Percentiles rank a stretch among this genome's conserved stretches.
phyloP scores from a whole-genome alignment of 2,329 filamentous ascomycete species.

The Beauveria caledonica region DNA sequence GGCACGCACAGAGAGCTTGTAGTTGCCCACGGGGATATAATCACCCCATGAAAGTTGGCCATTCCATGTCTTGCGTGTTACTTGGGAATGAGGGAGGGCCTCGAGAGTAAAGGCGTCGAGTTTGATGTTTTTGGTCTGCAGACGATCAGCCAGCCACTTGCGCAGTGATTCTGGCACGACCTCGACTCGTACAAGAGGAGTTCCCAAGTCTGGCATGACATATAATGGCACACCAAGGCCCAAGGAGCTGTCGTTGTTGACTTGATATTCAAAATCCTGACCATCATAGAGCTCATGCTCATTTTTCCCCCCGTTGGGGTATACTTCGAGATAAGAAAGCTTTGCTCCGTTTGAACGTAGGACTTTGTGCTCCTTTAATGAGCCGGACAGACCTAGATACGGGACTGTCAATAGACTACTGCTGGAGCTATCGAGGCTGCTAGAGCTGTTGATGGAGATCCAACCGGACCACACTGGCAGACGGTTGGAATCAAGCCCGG shows the following conservation, averaged over 20 bases:
- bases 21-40: background rate
- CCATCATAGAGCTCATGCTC: background rate
- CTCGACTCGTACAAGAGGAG: background rate
- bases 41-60: background rate
- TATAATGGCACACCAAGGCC: background rate
- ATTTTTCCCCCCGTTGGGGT: accelerated
- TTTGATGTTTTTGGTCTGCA: background rate
- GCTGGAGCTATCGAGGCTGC: background rate
- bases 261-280: background rate
- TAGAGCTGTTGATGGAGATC: background rate
- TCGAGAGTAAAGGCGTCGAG: background rate
- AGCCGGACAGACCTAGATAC: background rate
- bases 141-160: background rate
- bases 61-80: background rate
- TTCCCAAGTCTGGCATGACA: background rate
- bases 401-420: background rate
- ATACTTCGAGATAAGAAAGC: background rate
- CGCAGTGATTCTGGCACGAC: background rate
- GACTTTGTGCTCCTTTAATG: background rate
- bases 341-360: background rate
- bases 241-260: background rate
- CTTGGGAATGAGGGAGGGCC: background rate
- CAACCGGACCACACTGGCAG: background rate
- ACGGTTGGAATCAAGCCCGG: background rate
- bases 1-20: background rate